Evolutionary conservation across 208 protist genomes (phyloP).

Genomic region (Angomonas deanei): DNA sequence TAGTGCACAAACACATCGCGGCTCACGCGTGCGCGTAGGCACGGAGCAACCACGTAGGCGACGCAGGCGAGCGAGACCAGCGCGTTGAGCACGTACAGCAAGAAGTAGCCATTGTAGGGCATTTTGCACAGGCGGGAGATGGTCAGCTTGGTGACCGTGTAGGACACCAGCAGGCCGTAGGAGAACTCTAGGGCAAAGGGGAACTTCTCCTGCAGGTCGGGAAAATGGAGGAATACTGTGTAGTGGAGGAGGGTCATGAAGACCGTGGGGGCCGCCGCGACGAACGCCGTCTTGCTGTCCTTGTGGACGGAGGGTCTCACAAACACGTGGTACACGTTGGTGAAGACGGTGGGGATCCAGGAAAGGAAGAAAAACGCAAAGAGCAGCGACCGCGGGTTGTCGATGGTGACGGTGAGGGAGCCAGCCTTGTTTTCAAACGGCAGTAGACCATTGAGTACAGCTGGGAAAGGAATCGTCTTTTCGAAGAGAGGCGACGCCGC

Average conservation of each 20-base stretch:
- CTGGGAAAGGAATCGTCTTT: slow-evolving; percentile 33
- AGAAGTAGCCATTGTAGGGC: slow-evolving; percentile 49
- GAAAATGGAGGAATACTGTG: slow-evolving; percentile 35
- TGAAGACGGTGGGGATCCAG: slow-evolving; percentile 36
- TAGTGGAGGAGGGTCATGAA: slow-evolving; percentile 40
- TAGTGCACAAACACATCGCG: slow-evolving; percentile 12
- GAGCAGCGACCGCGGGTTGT: slow-evolving; percentile 36
- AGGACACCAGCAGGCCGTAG: slow-evolving; percentile 63
- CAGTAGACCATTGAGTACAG: slow-evolving; percentile 10
- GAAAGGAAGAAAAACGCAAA: slow-evolving; percentile 31
- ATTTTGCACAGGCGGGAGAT: slow-evolving; percentile 70
- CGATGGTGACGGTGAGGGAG: slow-evolving; percentile 10
- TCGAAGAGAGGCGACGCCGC: not conserved
- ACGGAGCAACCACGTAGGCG: slow-evolving; percentile 24
- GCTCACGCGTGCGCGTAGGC: slow-evolving; percentile 5
- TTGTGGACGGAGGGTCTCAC: slow-evolving; percentile 24
- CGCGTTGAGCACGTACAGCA: slow-evolving; percentile 33
- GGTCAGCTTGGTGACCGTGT: slow-evolving; percentile 72
- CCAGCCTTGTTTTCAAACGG: slow-evolving; percentile 10
- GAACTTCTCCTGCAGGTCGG: slow-evolving; percentile 34
- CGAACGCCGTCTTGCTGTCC: slow-evolving; percentile 19
- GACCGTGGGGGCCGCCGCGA: slow-evolving; percentile 37
- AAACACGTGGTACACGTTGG: slow-evolving; percentile 53
- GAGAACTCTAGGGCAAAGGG: slow-evolving; percentile 75
- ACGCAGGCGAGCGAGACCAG: slow-evolving; percentile 22